Conservation (phyloP, 73 alveolate genomes). For the Symbiodinium natans region DNA sequence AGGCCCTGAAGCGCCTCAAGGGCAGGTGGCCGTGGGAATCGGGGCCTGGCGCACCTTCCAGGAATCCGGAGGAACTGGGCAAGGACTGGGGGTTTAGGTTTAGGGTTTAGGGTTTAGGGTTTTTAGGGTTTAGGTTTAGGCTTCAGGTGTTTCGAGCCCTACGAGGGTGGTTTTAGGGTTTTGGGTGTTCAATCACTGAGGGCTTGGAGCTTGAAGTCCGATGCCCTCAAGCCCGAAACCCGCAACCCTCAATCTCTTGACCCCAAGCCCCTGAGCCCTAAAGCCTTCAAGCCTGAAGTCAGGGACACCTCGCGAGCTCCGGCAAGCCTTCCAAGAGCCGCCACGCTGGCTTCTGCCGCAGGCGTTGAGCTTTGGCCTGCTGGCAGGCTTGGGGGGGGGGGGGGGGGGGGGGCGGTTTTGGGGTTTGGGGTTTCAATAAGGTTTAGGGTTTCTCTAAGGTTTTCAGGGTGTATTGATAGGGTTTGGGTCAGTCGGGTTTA, state of each 20-base stretch:
- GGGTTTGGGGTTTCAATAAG: not conserved
- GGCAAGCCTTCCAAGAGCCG: not conserved
- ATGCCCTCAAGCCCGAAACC: not conserved
- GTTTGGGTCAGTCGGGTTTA: not conserved
- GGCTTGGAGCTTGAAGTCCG: not conserved
- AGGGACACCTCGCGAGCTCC: too few relatives aligned
- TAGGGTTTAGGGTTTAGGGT: not conserved
- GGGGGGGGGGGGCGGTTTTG: too few relatives aligned
- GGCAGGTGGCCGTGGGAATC: not conserved
- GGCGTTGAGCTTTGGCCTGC: not conserved
- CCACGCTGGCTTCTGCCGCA: not conserved
- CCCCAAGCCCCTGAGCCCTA: not conserved
- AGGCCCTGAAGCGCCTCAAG: not conserved
- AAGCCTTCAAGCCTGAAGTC: not conserved
- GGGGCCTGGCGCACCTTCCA: not conserved
- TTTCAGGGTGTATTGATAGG: not conserved
- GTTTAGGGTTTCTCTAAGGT: not conserved
- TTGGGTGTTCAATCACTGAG: too few relatives aligned
- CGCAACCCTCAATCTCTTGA: not conserved
- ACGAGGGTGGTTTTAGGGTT: not conserved
- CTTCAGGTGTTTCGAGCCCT: not conserved
- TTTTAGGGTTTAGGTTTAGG: not conserved
- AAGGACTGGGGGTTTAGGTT: not conserved
- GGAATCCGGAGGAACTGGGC: not conserved
- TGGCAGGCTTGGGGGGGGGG: not conserved